phyloP scores from a whole-genome alignment of 2,329 filamentous ascomycete genomes.

The Xylaria sp. region DNA sequence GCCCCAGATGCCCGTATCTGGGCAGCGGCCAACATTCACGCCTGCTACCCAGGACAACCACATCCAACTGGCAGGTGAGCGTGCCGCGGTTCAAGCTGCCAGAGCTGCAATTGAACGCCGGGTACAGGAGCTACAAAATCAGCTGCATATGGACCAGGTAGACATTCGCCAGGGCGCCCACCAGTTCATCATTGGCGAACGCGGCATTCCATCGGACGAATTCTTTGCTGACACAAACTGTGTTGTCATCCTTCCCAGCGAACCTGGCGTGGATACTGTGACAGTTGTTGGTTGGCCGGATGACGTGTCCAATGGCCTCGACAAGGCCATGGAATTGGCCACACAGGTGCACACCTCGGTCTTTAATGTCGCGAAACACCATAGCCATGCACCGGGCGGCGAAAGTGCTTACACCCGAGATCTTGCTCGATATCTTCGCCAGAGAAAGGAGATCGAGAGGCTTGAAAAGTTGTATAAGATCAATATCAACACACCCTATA shows the following conservation, averaged over 20 bases:
- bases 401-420: constrained; percentile 84
- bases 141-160: constrained; percentile 81
- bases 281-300: constrained; percentile 85
- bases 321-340: constrained; percentile 88
- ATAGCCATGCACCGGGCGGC: constrained; percentile 77
- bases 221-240: constrained; percentile 94
- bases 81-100: constrained; percentile 80
- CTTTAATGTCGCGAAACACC: constrained; percentile 83
- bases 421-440: constrained; percentile 86
- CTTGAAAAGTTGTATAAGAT: constrained; percentile 83
- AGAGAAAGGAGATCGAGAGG: constrained; percentile 83
- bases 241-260: constrained; percentile 81
- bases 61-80: constrained; percentile 89
- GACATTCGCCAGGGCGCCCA: constrained; percentile 88
- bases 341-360: constrained; percentile 86
- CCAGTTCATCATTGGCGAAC: constrained; percentile 92
- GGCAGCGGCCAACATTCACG: constrained; percentile 75
- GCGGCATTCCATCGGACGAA: constrained; percentile 81
- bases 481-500: constrained; percentile 85
- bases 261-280: constrained; percentile 83
- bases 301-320: constrained; percentile 77
- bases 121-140: constrained; percentile 78
- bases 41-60: constrained; percentile 78
- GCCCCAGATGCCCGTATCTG: constrained; percentile 69
- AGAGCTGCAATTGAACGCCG: constrained; percentile 83